Base-by-base conservation (phyloP, 768 basidiomycete genomes). In the Podaxis sp. region DNA sequence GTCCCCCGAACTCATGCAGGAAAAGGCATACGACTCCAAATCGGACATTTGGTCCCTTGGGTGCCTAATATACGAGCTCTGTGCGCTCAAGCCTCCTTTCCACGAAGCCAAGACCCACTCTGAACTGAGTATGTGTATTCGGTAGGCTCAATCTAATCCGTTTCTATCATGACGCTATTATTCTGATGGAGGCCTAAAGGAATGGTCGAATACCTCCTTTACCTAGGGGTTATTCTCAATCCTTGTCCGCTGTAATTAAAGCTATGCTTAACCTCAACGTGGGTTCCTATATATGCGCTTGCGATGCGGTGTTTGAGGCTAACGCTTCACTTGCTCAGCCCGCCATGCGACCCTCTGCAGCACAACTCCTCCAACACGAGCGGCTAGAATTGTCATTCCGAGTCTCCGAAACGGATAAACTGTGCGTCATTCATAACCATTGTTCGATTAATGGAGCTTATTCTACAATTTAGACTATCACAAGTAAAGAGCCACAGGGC, bases 31-130 rank as follows among this genome's bases (percentile, higher is more conserved):
- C 74, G 97, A 98, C 75, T 90, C 93, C 5, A 99, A 98, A 76
- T 94, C 92, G 0, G 97, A 99, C 69, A 98, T 99, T 51, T 99
- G 97, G 97, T 95, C 93, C 3, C 81, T 98, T 28, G 97, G 97
- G 1, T 99, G 97, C 74, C 81, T 98, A 32, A 92, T 98, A 25
- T 98, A 92, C 72, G 97, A 98, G 74, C 83, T 98, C 40, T 98
- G 96, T 64, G 94, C 96, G 0, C 79, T 95, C 56, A 90, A 90
- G 66, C 95, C 95, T 0, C 95, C 94, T 4, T 97, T 97, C 69
- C 90, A 95, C 66, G 93, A 93, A 72, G 93, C 95, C 1, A 89
- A 92, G 71, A 95, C 94, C 0, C 93, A 95, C 62, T 80, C 83
- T 1, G 93, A 96, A 69, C 80, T 96, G 10, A 90, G 89, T 60